Percentiles rank a stretch among this genome's conserved stretches.
Conservation (phyloP, 1,139 yeast species). For the Chernovozyma sophiae-reginae region DNA sequence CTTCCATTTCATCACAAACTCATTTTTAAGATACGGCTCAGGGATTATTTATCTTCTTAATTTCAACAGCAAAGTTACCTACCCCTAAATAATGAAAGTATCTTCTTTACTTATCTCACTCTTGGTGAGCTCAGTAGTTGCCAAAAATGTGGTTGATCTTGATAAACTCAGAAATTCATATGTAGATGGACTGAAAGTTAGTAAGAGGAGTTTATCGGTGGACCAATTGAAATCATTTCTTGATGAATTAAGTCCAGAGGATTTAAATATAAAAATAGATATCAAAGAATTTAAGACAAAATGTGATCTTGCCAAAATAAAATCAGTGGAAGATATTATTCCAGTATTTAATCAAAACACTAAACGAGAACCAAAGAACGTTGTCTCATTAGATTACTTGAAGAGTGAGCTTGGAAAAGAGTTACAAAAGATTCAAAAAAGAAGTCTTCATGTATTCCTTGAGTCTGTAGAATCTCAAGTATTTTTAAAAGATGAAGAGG, state of each 20-base stretch:
- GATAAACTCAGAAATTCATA: neutral
- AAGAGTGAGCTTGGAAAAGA: slow-evolving; percentile 1
- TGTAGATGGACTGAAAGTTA: neutral
- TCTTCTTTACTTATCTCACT: neutral
- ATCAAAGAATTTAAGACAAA: neutral
- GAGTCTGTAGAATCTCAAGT: neutral
- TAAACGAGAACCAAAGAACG: slow-evolving; percentile 3
- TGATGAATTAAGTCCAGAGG: neutral
- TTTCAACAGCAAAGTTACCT: neutral
- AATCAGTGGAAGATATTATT: neutral
- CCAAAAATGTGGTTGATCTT: slow-evolving; percentile 5
- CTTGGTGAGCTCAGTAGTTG: slow-evolving; percentile 2
- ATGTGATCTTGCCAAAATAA: neutral
- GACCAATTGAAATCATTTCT: neutral
- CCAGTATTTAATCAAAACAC: slow-evolving; percentile 3
- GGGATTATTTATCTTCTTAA: neutral
- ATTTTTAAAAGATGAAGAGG: neutral
- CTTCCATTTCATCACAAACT: too few species aligned
- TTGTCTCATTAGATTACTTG: slow-evolving; percentile 1
- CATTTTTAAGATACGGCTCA: too few species aligned
- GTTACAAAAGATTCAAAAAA: neutral
- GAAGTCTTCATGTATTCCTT: neutral
- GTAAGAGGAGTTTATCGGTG: neutral
- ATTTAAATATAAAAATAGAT: slow-evolving; percentile 1
- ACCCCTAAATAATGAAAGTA: slow-evolving; percentile 1